Conservation (phyloP, 257 asterid species). For the Ophiorrhiza pumila region DNA sequence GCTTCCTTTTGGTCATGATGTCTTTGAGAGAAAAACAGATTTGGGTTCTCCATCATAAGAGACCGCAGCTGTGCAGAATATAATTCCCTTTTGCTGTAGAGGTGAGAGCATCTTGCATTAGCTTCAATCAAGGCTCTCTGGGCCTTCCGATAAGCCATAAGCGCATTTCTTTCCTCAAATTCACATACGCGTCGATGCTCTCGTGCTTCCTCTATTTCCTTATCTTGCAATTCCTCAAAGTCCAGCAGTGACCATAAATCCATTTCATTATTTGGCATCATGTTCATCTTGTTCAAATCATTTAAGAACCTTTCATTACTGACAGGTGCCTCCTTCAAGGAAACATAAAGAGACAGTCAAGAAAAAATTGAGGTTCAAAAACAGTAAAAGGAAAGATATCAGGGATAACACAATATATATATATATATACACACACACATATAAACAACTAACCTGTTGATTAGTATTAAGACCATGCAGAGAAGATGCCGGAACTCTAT, state of each 20-base stretch:
- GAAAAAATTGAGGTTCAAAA: neutral
- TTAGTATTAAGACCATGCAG: constrained; percentile 12
- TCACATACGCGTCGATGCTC: constrained; percentile 46
- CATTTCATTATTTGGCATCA: constrained; percentile 19
- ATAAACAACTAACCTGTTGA: constrained; percentile 13
- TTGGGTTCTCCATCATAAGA: constrained; percentile 47
- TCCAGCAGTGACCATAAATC: constrained; percentile 34
- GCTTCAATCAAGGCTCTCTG: constrained; percentile 50
- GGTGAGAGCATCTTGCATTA: constrained; percentile 43
- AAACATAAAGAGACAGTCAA: constrained; percentile 14
- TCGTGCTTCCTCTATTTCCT: constrained; percentile 49
- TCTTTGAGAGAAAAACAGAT: constrained; percentile 26
- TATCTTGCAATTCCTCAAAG: constrained; percentile 42
- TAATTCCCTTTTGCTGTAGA: constrained; percentile 41
- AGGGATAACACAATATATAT: neutral
- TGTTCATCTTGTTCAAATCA: constrained; percentile 28
- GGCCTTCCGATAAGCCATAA: constrained; percentile 41
- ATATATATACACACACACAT: too few species aligned
- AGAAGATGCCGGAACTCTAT: constrained; percentile 17
- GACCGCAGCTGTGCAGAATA: constrained; percentile 45
- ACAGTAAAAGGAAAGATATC: neutral
- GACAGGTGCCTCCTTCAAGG: constrained; percentile 17
- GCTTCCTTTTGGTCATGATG: constrained; percentile 22
- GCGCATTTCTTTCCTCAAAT: constrained; percentile 44
- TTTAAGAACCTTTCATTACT: constrained; percentile 17